Evolutionary conservation across 257 asterid genomes (phyloP).

Genomic region (Osmanthus fragrans): DNA sequence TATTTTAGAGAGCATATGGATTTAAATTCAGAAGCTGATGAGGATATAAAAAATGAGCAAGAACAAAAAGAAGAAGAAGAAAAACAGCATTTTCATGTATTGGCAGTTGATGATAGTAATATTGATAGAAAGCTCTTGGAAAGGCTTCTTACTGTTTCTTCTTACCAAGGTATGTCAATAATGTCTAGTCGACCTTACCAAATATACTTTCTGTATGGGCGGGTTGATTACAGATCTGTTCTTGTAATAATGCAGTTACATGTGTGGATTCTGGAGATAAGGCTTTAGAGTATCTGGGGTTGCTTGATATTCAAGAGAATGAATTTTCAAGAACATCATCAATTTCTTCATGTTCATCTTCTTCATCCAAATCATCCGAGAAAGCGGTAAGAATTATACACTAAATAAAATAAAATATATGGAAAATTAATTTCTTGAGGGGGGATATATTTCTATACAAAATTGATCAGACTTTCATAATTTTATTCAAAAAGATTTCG

Average conservation of each 20-base stretch:
- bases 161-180: slow-evolving; percentile 48
- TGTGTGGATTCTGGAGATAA: slow-evolving; percentile 71
- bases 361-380: slow-evolving; percentile 34
- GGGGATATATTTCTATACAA: no score
- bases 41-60: neutral
- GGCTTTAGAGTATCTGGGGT: slow-evolving; percentile 57
- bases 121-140: slow-evolving; percentile 56
- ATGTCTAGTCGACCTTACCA: neutral
- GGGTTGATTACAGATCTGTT: neutral
- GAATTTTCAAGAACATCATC: slow-evolving; percentile 24
- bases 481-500: neutral
- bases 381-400: slow-evolving; percentile 30
- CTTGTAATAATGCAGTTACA: slow-evolving; percentile 45
- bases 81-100: slow-evolving; percentile 47
- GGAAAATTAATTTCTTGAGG: neutral
- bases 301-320: slow-evolving; percentile 36
- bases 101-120: slow-evolving; percentile 62
- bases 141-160: slow-evolving; percentile 55
- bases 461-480: no score
- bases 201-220: no score
- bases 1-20: slow-evolving; percentile 24
- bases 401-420: neutral
- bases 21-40: slow-evolving; percentile 21
- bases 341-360: slow-evolving; percentile 23
- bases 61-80: slow-evolving; percentile 14